Base-by-base conservation (phyloP, 225 moss, liverwort and hornwort genomes). In the Thuidium tamariscinum region DNA sequence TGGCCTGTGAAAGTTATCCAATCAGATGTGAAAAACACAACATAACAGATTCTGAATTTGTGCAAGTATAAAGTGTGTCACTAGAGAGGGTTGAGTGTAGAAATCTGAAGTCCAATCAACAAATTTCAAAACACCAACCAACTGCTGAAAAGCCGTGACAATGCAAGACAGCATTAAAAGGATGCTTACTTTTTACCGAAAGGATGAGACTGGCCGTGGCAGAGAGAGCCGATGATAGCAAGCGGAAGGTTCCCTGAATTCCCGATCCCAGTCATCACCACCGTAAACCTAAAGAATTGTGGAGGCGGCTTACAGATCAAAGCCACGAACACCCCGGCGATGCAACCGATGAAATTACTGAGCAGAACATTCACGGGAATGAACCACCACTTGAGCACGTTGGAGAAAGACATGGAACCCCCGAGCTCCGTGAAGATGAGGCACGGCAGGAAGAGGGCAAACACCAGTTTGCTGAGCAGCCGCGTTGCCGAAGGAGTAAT, bases 391-490 rank as follows among this genome's bases (percentile, higher is more conserved):
- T 89, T 66, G 83, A 95, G 83, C 96, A 97, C 94, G 64, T 97
- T 97, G 32, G 92, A 83, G 41, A 95, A 87, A 34, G 95, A 95
- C 89, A 97, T 94, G 54, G 94, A 89, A n/a, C 86, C 91, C 18
- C 98, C 98, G 42, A 98, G 97, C 93, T 98, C 94, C 16, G 97
- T 96, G 89, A 98, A 98, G 72, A 97, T 98, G 41, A 98, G 89
- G 70, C 98, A 98, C 56, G 97, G 97, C 57, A 98, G 92, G 79
- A 98, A 98, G 77, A 98, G 94, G 37, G 97, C 94, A 61, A 98
- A 98, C 25, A 98, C 98, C 29, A 98, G 96, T 92, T 97, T 98
- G 83, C 97, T 98, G 61, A 98, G 91, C 55, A 98, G 64, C 78
- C 95, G 88, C 27, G 95, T 95, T 1, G 97, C 93, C 39, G 85